Conservation (phyloP, 139 green algal species). For the Chlamydomonas eustigma region DNA sequence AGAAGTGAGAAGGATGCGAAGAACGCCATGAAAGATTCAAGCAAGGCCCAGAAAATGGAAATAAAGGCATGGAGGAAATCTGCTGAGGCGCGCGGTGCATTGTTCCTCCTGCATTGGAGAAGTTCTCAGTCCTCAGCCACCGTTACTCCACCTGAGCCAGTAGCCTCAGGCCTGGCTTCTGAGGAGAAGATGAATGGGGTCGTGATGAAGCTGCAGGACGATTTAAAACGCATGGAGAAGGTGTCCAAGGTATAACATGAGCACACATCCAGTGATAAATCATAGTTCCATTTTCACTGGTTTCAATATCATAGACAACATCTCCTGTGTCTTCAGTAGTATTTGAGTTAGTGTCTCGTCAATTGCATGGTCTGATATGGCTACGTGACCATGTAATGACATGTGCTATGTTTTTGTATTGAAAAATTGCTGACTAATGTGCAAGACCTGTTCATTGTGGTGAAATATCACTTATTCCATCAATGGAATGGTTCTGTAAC, state of each 20-base stretch:
- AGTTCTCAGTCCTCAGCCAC: not conserved
- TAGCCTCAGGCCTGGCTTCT: not conserved
- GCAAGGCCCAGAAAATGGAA: constrained; percentile 5
- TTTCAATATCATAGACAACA: too few species aligned
- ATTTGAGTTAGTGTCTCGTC: too few species aligned
- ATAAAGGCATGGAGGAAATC: not conserved
- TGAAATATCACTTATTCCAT: too few species aligned
- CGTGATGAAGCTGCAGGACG: constrained; percentile 15
- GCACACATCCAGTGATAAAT: too few species aligned
- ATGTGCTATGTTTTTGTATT: too few species aligned
- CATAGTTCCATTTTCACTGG: too few species aligned
- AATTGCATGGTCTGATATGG: too few species aligned
- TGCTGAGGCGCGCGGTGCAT: not conserved
- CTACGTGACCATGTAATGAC: too few species aligned
- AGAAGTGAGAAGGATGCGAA: not conserved
- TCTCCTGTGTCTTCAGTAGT: too few species aligned
- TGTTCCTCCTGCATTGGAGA: constrained; percentile 29
- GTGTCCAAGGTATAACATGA: constrained; percentile 24
- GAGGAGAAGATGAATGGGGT: not conserved
- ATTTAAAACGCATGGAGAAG: constrained; percentile 35
- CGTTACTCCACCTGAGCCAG: not conserved
- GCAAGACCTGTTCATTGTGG: too few species aligned
- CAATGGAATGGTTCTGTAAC: too few species aligned
- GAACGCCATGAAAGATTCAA: not conserved
- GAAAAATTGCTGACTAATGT: too few species aligned